Percentiles rank a stretch among this genome's conserved stretches.
These are phyloP conservation scores for Proliferodiscus dingleyae DNA, from an alignment of 2,329 filamentous ascomycete species.

Conservation along the genomic window DNA sequence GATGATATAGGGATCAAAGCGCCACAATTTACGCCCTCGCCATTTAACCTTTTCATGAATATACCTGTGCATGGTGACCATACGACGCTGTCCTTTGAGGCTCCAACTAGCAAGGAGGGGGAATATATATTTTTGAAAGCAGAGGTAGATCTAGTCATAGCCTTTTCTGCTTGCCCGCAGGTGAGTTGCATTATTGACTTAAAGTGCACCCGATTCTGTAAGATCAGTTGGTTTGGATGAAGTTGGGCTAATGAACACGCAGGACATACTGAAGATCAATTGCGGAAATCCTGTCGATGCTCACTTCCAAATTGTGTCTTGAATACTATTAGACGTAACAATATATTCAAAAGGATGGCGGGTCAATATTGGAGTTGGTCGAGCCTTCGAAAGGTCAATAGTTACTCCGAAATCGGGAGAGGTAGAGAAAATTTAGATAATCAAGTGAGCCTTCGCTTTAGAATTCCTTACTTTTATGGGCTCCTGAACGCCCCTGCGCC, in stretches of 20 bases:
- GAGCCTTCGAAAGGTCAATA: too few species aligned
- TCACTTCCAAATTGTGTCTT: slow-evolving; percentile 11
- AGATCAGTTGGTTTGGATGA: too few species aligned
- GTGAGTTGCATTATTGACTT: slow-evolving; percentile 4
- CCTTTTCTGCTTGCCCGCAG: slow-evolving; percentile 25
- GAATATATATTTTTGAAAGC: slow-evolving; percentile 21
- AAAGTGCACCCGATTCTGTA: not conserved
- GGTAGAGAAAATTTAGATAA: too few species aligned
- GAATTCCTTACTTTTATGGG: too few species aligned
- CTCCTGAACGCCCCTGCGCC: too few species aligned
- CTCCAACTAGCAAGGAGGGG: slow-evolving; percentile 17
- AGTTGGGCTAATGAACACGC: slow-evolving; percentile 3
- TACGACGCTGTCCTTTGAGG: slow-evolving; percentile 19
- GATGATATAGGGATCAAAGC: slow-evolving; percentile 15
- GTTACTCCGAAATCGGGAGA: too few species aligned
- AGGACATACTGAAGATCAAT: slow-evolving; percentile 24
- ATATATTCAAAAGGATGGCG: too few species aligned
- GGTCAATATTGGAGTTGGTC: too few species aligned
- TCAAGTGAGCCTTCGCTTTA: too few species aligned
- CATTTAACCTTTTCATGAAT: slow-evolving; percentile 26
- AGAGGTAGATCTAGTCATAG: slow-evolving; percentile 21
- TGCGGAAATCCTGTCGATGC: slow-evolving; percentile 22
- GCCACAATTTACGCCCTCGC: slow-evolving; percentile 22
- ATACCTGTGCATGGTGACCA: slow-evolving; percentile 23
- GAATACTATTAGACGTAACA: not conserved